Evolutionary conservation across 192 early-diverging fungal species (phyloP).

Genomic region (Mortierella hygrophila): DNA sequence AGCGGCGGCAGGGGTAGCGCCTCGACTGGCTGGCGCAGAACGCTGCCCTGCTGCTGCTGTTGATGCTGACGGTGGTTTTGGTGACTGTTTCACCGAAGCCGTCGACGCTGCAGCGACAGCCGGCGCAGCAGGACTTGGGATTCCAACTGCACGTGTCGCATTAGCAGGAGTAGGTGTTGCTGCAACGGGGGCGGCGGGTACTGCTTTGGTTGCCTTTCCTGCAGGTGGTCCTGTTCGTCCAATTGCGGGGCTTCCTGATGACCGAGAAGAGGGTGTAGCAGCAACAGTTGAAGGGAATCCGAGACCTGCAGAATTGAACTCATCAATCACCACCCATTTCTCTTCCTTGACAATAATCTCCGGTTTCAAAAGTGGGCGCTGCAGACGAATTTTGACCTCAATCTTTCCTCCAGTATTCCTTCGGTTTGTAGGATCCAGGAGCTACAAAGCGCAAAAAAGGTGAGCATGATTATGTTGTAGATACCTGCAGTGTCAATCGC

Average conservation of each 20-base stretch:
- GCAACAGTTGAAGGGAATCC: constrained; percentile 27
- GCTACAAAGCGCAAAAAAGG: constrained; percentile 46
- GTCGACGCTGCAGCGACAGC: neutral
- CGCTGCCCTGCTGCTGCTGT: constrained; percentile 5
- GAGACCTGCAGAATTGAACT: constrained; percentile 52
- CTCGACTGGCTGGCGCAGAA: neutral
- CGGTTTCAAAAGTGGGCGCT: constrained; percentile 67
- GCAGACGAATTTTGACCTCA: constrained; percentile 73
- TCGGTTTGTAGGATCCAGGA: constrained; percentile 70
- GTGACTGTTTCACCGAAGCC: neutral
- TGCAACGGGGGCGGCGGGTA: neutral
- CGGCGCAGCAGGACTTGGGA: neutral
- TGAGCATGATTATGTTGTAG: neutral
- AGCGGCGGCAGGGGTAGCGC: neutral
- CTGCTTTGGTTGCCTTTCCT: neutral
- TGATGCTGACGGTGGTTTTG: neutral
- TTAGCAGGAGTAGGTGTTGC: neutral
- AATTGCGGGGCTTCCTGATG: neutral
- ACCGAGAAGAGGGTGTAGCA: neutral
- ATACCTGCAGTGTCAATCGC: neutral
- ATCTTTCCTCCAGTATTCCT: constrained; percentile 76
- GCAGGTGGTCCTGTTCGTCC: constrained; percentile 11
- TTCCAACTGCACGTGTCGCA: neutral
- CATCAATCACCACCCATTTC: constrained; percentile 76
- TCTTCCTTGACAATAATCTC: constrained; percentile 73